A percentile compares a stretch with the other conserved stretches of the same genome.
Conservation (phyloP, 345 rosid genomes). For the Pistacia vera region DNA sequence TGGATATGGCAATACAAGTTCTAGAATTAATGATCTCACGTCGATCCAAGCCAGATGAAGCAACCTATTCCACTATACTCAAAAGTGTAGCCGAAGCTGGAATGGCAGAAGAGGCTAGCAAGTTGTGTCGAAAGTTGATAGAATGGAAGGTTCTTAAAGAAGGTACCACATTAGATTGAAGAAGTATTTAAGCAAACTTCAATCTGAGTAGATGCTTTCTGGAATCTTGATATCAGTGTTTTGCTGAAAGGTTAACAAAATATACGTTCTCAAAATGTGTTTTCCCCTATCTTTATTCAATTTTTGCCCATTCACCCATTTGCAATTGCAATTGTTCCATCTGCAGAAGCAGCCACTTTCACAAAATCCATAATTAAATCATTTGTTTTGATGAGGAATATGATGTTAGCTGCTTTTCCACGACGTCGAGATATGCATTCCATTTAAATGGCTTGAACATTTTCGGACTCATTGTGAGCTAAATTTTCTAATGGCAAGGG, state of each 20-base stretch:
- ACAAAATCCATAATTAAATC: neutral
- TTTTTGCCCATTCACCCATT: neutral
- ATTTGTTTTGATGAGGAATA: neutral
- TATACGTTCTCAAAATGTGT: conserved; percentile 5
- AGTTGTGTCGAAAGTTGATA: conserved; percentile 51
- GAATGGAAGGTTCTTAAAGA: conserved; percentile 41
- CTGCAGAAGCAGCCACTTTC: neutral
- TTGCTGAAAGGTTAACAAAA: conserved; percentile 2
- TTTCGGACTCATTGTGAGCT: neutral
- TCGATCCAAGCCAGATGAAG: conserved; percentile 52
- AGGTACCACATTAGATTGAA: conserved; percentile 12
- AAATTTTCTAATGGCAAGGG: neutral
- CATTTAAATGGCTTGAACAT: too few species aligned
- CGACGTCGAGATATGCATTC: too few species aligned
- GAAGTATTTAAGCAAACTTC: neutral
- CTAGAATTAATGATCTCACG: conserved; percentile 69
- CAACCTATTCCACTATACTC: conserved; percentile 40
- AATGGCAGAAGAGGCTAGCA: conserved; percentile 59
- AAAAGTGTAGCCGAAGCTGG: conserved; percentile 61
- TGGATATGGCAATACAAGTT: conserved; percentile 67
- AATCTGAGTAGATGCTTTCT: neutral
- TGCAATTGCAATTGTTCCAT: neutral
- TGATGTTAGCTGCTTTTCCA: neutral
- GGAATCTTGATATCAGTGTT: neutral
- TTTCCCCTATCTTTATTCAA: neutral